Percentiles rank a stretch among this genome's conserved stretches.
These are phyloP conservation scores for Porodaedalea pini DNA, from an alignment of 1,284 basidiomycete genomes.

Conservation along the genomic window DNA sequence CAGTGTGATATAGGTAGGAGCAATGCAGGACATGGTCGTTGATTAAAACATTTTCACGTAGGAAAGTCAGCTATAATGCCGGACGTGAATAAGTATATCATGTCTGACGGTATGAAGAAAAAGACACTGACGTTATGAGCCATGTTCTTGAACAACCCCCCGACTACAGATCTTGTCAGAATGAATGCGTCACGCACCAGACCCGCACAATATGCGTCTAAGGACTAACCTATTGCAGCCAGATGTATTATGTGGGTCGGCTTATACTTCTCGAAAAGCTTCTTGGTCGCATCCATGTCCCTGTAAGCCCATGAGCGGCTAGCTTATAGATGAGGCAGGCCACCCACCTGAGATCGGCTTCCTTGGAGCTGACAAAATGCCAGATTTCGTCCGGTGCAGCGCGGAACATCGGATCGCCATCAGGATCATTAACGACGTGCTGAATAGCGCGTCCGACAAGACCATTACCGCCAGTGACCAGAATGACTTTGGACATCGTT, in stretches of 20 bases:
- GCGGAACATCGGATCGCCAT: conserved; percentile 45
- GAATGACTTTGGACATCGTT: conserved; percentile 42
- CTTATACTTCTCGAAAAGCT: conserved; percentile 80
- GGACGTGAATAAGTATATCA: not conserved
- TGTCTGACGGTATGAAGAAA: not conserved
- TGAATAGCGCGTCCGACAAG: conserved; percentile 83
- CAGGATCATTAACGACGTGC: conserved; percentile 74
- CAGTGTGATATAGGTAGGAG: conserved; percentile 56
- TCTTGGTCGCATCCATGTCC: conserved; percentile 33
- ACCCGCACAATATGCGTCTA: not conserved
- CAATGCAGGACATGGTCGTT: conserved; percentile 86
- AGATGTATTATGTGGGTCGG: conserved; percentile 92
- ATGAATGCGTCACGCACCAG: not conserved
- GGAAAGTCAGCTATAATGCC: conserved; percentile 64
- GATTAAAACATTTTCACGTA: conserved; percentile 86
- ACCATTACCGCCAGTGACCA: conserved; percentile 83
- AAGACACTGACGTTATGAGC: conserved; percentile 63
- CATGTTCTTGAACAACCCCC: conserved; percentile 90
- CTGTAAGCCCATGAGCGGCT: not conserved
- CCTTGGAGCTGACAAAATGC: conserved; percentile 76
- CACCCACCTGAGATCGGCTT: conserved; percentile 70
- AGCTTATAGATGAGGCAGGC: not conserved
- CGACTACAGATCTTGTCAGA: conserved; percentile 47
- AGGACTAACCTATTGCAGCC: conserved; percentile 69
- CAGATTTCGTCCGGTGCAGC: conserved; percentile 76